phyloP scores from a whole-genome alignment of 345 rosid species.

The Barbarea vulgaris region DNA sequence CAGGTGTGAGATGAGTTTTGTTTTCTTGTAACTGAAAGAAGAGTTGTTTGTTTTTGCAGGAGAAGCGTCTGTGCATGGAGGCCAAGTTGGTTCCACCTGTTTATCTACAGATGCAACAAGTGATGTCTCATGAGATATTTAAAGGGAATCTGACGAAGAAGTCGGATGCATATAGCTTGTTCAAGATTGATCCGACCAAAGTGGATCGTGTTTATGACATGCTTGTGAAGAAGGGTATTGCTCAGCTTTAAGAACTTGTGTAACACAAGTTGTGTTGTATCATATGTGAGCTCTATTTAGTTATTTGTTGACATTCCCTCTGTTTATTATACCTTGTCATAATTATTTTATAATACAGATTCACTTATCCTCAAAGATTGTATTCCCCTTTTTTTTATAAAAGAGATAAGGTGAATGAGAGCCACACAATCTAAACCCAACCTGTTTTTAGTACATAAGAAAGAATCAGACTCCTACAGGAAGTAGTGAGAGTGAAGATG shows the following conservation, averaged over 20 bases:
- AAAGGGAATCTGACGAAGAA: slow-evolving; percentile 72
- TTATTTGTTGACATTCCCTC: slow-evolving; percentile 17
- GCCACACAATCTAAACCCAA: slow-evolving; percentile 35
- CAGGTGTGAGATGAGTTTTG: neutral
- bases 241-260: slow-evolving; percentile 50
- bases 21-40: slow-evolving; percentile 19
- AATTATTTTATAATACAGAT: slow-evolving; percentile 32
- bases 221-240: slow-evolving; percentile 93
- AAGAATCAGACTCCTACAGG: slow-evolving; percentile 12
- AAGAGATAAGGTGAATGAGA: slow-evolving; percentile 35
- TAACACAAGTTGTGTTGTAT: slow-evolving; percentile 20
- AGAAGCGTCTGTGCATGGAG: slow-evolving; percentile 82
- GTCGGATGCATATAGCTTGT: slow-evolving; percentile 73
- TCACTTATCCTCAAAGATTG: slow-evolving; percentile 1
- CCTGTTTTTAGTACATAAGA: slow-evolving; percentile 8
- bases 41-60: slow-evolving; percentile 54
- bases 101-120: slow-evolving; percentile 86
- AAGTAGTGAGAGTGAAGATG: slow-evolving; percentile 7
- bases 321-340: slow-evolving; percentile 18
- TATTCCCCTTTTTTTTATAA: neutral
- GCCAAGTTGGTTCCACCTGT: slow-evolving; percentile 70
- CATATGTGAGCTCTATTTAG: slow-evolving; percentile 34
- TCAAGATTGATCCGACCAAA: slow-evolving; percentile 80
- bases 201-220: slow-evolving; percentile 86
- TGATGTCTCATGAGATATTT: slow-evolving; percentile 74